Percentiles rank a stretch among this genome's conserved stretches.
These are phyloP conservation scores for Acer saccharum DNA, from an alignment of 345 rosid species.

Conservation along the genomic window DNA sequence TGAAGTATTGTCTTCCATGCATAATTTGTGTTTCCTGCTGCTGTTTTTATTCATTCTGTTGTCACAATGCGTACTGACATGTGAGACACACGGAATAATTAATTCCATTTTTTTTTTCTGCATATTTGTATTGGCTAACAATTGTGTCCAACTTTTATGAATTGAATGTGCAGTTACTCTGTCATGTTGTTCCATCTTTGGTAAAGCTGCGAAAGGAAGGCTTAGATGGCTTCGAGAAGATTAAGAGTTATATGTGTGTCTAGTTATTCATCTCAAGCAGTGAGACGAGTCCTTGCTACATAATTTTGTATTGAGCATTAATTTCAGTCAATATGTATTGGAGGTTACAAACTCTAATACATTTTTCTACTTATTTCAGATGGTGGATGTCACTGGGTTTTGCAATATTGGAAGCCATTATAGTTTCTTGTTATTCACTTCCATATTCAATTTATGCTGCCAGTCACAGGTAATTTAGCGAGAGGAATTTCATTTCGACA, in stretches of 20 bases:
- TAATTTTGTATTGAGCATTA: slow-evolving; percentile 20
- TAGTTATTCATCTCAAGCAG: slow-evolving; percentile 70
- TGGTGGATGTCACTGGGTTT: slow-evolving; percentile 96
- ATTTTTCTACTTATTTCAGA: slow-evolving; percentile 47
- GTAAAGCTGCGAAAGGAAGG: slow-evolving; percentile 97
- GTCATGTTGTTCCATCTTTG: slow-evolving; percentile 86
- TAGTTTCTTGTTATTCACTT: slow-evolving; percentile 81
- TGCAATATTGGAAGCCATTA: slow-evolving; percentile 80
- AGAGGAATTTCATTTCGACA: slow-evolving; percentile 12
- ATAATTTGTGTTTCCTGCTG: slow-evolving; percentile 1
- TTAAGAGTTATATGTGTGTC: slow-evolving; percentile 99
- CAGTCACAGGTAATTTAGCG: slow-evolving; percentile 56
- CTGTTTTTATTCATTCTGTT: not conserved
- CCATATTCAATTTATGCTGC: slow-evolving; percentile 86
- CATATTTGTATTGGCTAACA: not conserved
- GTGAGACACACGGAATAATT: not conserved
- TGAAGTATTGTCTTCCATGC: not conserved
- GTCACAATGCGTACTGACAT: not conserved
- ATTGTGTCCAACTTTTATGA: slow-evolving; percentile 13
- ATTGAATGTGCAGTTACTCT: slow-evolving; percentile 62
- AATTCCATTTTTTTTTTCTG: not conserved
- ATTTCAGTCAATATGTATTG: slow-evolving; percentile 14
- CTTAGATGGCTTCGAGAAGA: slow-evolving; percentile 94
- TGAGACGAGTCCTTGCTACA: slow-evolving; percentile 56
- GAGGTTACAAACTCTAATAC: not conserved